phyloP scores from a whole-genome alignment of 2,329 filamentous ascomycete species.

The Xylariomycetidae sp. region DNA sequence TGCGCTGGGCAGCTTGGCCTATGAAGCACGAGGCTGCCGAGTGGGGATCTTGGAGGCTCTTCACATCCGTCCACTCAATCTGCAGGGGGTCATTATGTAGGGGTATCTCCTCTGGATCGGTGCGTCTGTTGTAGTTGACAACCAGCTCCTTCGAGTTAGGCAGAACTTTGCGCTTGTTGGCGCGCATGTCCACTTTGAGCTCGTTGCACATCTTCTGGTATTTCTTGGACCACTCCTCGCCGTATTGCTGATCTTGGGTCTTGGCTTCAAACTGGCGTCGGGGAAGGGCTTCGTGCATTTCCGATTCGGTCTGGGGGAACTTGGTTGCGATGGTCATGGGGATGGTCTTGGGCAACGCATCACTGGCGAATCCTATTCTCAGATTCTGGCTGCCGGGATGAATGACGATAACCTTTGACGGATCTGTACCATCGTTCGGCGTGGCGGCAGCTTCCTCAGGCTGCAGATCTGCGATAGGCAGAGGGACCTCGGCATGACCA shows the following conservation, averaged over 20 bases:
- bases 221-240: constrained; percentile 70
- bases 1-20: constrained; percentile 75
- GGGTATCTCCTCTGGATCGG: constrained; percentile 78
- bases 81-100: constrained; percentile 93
- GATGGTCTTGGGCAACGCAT: constrained; percentile 88
- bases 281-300: constrained; percentile 76
- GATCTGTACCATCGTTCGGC: constrained; percentile 59
- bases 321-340: constrained; percentile 88
- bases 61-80: constrained; percentile 91
- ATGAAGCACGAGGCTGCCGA: constrained; percentile 63
- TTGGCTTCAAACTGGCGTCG: constrained; percentile 60
- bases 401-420: constrained; percentile 90
- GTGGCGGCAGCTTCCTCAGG: constrained; percentile 52
- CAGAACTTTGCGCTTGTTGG: constrained; percentile 88
- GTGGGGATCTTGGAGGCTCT: constrained; percentile 60
- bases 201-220: constrained; percentile 82
- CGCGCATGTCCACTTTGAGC: constrained; percentile 83
- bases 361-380: constrained; percentile 90
- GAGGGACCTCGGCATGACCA: constrained; percentile 60
- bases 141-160: constrained; percentile 98
- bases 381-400: constrained; percentile 95
- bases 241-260: constrained; percentile 74
- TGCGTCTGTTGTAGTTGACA: constrained; percentile 86
- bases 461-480: constrained; percentile 56
- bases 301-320: constrained; percentile 73